A percentile compares a stretch with the other conserved stretches of the same genome.
These are phyloP conservation scores for Talinum fruticosum DNA, from an alignment of 148 eudicot genomes.

Conservation along the genomic window DNA sequence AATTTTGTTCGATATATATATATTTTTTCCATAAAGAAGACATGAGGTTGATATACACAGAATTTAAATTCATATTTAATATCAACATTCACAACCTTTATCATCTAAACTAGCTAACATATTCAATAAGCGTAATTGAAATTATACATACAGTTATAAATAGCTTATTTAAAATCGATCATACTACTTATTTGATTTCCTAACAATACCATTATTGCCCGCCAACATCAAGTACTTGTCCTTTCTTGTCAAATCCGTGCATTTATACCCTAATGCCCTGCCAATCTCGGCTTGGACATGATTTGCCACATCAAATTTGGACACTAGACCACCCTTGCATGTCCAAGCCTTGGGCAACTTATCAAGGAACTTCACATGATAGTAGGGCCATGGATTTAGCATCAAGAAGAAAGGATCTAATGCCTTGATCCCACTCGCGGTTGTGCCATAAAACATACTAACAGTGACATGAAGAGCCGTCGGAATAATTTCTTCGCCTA, in stretches of 20 bases:
- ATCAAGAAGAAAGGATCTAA: constrained; percentile 26
- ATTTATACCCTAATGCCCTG: constrained; percentile 30
- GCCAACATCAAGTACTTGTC: constrained; percentile 38
- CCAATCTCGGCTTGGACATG: constrained; percentile 33
- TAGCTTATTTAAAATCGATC: neutral
- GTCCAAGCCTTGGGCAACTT: constrained; percentile 26
- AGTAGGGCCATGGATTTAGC: constrained; percentile 26
- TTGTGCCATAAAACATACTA: constrained; percentile 31
- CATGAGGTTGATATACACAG: neutral
- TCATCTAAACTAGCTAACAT: neutral
- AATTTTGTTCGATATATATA: too few relatives aligned
- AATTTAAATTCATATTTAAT: too few relatives aligned
- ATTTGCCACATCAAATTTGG: constrained; percentile 37
- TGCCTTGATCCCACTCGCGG: constrained; percentile 28
- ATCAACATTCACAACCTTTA: neutral
- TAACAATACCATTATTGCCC: constrained; percentile 29
- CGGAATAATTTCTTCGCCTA: constrained; percentile 22
- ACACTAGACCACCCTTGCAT: constrained; percentile 24
- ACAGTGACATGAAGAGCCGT: constrained; percentile 8
- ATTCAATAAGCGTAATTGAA: neutral
- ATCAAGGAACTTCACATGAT: constrained; percentile 24
- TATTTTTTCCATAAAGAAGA: neutral
- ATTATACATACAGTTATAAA: neutral
- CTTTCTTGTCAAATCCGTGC: constrained; percentile 34
- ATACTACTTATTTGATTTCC: neutral